Base-by-base conservation (phyloP, 2,329 filamentous ascomycete species). In the Colletotrichum cereale region DNA sequence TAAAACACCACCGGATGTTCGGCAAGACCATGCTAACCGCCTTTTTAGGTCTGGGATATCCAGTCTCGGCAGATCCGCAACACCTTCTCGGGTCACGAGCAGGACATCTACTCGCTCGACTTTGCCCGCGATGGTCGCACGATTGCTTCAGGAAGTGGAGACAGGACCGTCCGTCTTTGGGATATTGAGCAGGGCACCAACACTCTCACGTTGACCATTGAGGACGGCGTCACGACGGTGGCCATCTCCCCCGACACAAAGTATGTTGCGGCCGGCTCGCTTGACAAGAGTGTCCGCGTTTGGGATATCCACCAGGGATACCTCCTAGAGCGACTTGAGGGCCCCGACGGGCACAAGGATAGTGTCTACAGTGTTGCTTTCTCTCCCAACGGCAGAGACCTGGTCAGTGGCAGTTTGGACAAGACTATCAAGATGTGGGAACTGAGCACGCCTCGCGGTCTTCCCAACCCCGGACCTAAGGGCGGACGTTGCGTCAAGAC, bases 351-450 rank as follows among this genome's bases (percentile, higher is more conserved):
- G 16, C 96, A 98, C 86, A 97, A 97, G 83, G 96, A 99, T 74
- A 97, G 93, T 76, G 96, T 98, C 29, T 98, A 98, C 82, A 96
- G 92, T 16, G 96, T 99, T 29, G 96, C 96, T 0, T 99, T 99
- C 82, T 95, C 95, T 18, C 96, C 96, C 36, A 96, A 93, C 77
- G 96, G 96, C 73, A 93, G 95, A 77, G 94, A 97, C 75, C 91
- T 99, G 50, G 96, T 98, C 79, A 97, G 93, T 77, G 96, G 96
- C 74, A 97, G 93, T 87, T 85, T 98, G 76, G 96, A 99, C 81
- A 97, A 97, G 87, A 98, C 96, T 0, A 98, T 98, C 86, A 97
- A 98, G 86, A 97, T 98, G 92, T 99, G 96, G 95, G 95, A 98
- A 85, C 88, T 99, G 62, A 91, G 89, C 66, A 89, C 92, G 29